These are phyloP conservation scores for Achaetomium macrosporum DNA, from an alignment of 2,329 filamentous ascomycete genomes.

Conservation along the genomic window DNA sequence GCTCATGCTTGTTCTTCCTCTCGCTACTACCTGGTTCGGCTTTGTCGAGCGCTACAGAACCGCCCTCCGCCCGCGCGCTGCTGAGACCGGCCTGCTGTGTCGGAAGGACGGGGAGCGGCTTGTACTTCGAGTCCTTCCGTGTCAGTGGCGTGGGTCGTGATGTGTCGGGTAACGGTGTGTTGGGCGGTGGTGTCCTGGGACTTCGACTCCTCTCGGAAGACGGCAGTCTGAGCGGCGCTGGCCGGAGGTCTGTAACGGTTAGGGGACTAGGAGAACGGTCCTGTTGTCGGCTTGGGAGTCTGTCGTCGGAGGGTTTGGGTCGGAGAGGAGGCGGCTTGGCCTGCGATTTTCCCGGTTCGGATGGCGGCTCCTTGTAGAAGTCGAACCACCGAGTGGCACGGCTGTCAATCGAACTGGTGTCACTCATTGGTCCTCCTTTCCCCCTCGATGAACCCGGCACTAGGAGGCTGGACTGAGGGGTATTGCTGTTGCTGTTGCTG, in stretches of 20 bases:
- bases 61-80: too few species aligned
- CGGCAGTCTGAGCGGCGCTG: slow-evolving; percentile 18
- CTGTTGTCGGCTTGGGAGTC: background rate
- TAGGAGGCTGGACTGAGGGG: background rate
- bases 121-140: slow-evolving; percentile 21
- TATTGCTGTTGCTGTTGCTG: background rate
- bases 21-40: background rate
- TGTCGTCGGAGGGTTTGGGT: background rate
- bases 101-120: slow-evolving; percentile 20
- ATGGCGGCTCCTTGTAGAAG: slow-evolving; percentile 15
- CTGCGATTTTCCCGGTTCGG: background rate
- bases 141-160: slow-evolving; percentile 1
- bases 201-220: slow-evolving; percentile 6
- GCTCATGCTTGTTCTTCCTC: background rate
- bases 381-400: slow-evolving; percentile 26
- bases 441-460: background rate
- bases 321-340: background rate
- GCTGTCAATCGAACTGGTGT: slow-evolving; percentile 17
- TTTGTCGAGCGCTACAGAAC: background rate
- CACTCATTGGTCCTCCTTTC: background rate
- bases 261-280: background rate
- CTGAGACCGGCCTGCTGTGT: background rate
- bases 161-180: background rate
- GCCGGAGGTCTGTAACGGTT: slow-evolving; percentile 8
- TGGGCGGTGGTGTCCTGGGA: background rate